phyloP scores from a whole-genome alignment of 2,329 filamentous ascomycete species.

The Thermoascus crustaceus region DNA sequence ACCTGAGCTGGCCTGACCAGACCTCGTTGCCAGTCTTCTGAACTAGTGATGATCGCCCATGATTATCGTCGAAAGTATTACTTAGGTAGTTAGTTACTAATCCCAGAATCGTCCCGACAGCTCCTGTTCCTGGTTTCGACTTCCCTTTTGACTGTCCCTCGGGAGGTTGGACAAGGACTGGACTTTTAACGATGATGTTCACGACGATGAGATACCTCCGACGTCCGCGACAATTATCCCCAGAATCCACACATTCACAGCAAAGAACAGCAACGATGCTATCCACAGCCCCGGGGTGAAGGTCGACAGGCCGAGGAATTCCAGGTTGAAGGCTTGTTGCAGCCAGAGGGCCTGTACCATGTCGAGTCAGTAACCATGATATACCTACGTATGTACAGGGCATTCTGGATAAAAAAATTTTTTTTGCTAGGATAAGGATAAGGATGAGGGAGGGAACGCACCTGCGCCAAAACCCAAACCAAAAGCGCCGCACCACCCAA shows the following conservation, averaged over 20 bases:
- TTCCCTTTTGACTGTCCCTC: no score
- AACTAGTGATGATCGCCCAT: no score
- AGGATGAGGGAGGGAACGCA: conserved; percentile 18
- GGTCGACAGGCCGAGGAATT: conserved; percentile 72
- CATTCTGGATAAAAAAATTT: background rate
- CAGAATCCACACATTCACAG: conserved; percentile 79
- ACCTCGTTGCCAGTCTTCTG: no score
- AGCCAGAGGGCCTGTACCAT: conserved; percentile 54
- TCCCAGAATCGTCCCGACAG: no score
- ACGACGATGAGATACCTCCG: conserved; percentile 14
- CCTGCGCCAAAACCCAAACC: conserved; percentile 70
- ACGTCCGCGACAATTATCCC: conserved; percentile 69
- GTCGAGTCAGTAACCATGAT: conserved; percentile 6
- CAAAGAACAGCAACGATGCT: conserved; percentile 69
- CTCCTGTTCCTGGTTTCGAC: no score
- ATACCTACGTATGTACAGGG: background rate
- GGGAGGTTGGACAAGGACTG: no score
- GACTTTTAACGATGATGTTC: conserved; percentile 6
- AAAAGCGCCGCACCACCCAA: conserved; percentile 58
- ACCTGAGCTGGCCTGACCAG: no score
- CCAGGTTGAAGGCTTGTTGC: conserved; percentile 65
- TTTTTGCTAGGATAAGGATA: background rate
- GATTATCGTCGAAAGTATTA: no score
- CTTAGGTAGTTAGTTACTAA: no score
- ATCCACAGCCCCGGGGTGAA: conserved; percentile 80